phyloP scores from a whole-genome alignment of 306 rosid species.

The Rosa persica region DNA sequence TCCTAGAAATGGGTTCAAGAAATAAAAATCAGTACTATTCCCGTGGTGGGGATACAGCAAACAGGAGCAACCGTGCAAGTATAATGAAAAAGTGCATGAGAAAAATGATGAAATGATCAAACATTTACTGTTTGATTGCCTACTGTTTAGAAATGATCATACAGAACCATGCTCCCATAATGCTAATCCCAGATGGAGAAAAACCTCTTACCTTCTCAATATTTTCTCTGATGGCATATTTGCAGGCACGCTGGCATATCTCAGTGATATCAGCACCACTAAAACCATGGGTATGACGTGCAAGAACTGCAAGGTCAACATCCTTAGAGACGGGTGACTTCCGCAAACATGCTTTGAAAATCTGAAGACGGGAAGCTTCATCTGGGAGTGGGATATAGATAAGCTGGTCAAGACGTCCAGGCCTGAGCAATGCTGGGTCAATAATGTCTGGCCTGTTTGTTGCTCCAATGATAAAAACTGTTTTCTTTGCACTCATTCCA shows the following conservation, averaged over 20 bases:
- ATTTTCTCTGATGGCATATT: constrained; percentile 66
- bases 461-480: constrained; percentile 70
- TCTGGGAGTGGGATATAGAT: constrained; percentile 70
- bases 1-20: constrained; percentile 32
- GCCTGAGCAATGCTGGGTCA: constrained; percentile 70
- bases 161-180: neutral
- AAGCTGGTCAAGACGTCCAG: constrained; percentile 69
- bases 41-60: neutral
- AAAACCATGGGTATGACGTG: constrained; percentile 57
- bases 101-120: neutral
- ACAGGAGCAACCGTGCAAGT: neutral
- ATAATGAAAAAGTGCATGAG: neutral
- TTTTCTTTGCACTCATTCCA: constrained; percentile 69
- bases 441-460: constrained; percentile 73
- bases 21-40: neutral
- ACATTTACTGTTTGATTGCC: neutral
- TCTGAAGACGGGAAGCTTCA: constrained; percentile 57
- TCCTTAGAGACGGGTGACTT: constrained; percentile 62
- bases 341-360: constrained; percentile 72
- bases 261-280: constrained; percentile 76
- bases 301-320: constrained; percentile 57
- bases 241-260: constrained; percentile 74
- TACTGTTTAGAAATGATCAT: neutral
- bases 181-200: neutral
- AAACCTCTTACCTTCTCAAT: constrained; percentile 54